Conservation (phyloP, 179 eudicot species). For the Amaranthus tricolor region DNA sequence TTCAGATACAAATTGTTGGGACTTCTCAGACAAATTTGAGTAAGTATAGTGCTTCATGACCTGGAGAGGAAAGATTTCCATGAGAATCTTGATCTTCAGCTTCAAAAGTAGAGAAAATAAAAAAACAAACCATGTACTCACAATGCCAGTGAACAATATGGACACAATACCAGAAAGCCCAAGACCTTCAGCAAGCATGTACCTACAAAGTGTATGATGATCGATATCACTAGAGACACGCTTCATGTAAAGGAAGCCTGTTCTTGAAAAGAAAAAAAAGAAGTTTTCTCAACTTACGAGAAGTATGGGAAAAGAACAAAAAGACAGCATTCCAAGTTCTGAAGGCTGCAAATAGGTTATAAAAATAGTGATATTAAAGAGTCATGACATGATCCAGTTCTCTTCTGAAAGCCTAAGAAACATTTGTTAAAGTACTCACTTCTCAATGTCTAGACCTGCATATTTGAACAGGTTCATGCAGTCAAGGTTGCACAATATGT, state of each 20-base stretch:
- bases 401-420: slow-evolving; percentile 11
- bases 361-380: slow-evolving; percentile 23
- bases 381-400: neutral
- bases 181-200: slow-evolving; percentile 99
- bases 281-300: slow-evolving; percentile 59
- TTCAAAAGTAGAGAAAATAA: slow-evolving; percentile 11
- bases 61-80: slow-evolving; percentile 35
- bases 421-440: slow-evolving; percentile 45
- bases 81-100: slow-evolving; percentile 7
- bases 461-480: slow-evolving; percentile 87
- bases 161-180: slow-evolving; percentile 99
- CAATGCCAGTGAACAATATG: slow-evolving; percentile 97
- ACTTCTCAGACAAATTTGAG: slow-evolving; percentile 88
- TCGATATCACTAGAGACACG: slow-evolving; percentile 14
- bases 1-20: slow-evolving; percentile 88
- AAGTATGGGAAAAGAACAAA: slow-evolving; percentile 98
- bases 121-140: slow-evolving; percentile 42
- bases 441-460: slow-evolving; percentile 98
- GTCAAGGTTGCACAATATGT: slow-evolving; percentile 62
- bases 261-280: slow-evolving; percentile 1
- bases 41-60: slow-evolving; percentile 97
- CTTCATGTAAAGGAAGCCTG: slow-evolving; percentile 10
- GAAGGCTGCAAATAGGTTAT: slow-evolving; percentile 69
- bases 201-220: slow-evolving; percentile 39
- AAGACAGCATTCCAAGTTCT: slow-evolving; percentile 97